A percentile compares a stretch with the other conserved stretches of the same genome.
These are phyloP conservation scores for Cucumis cinereus DNA, from an alignment of 306 rosid species.

Conservation along the genomic window DNA sequence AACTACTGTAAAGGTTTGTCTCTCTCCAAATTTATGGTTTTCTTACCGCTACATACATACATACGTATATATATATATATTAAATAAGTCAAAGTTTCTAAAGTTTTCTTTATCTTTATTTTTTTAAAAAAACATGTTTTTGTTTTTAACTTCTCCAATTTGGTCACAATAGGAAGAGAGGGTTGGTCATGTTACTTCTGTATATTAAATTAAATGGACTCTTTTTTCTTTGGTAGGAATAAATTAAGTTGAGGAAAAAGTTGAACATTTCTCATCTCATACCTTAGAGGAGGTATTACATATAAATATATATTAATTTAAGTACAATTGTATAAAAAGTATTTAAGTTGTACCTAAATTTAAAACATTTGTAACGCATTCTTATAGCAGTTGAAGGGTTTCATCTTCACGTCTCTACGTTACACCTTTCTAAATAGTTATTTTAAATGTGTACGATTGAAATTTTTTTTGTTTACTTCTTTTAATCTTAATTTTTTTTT, in stretches of 20 bases:
- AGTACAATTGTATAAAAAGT: no score
- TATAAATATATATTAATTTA: no score
- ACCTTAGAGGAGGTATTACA: not conserved
- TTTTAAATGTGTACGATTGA: not conserved
- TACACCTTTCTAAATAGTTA: no score
- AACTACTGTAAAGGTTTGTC: no score
- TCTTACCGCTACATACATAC: no score
- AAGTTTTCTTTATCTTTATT: no score
- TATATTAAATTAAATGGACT: not conserved
- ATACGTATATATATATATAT: no score
- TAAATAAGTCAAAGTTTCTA: no score
- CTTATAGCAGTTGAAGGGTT: not conserved
- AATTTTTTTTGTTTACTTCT: no score
- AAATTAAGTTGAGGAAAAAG: not conserved
- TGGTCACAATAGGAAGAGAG: not conserved
- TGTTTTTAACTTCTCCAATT: not conserved
- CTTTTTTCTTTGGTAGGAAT: not conserved
- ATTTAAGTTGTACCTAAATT: not conserved
- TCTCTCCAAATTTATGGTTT: no score
- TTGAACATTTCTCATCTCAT: not conserved
- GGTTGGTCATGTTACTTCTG: not conserved
- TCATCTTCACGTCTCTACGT: not conserved
- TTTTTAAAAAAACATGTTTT: not conserved
- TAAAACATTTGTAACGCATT: not conserved
- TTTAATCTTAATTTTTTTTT: no score